A percentile compares a stretch with the other conserved stretches of the same genome.
phyloP scores from a whole-genome alignment of 306 rosid genomes.

The Cicer chorassanicum region DNA sequence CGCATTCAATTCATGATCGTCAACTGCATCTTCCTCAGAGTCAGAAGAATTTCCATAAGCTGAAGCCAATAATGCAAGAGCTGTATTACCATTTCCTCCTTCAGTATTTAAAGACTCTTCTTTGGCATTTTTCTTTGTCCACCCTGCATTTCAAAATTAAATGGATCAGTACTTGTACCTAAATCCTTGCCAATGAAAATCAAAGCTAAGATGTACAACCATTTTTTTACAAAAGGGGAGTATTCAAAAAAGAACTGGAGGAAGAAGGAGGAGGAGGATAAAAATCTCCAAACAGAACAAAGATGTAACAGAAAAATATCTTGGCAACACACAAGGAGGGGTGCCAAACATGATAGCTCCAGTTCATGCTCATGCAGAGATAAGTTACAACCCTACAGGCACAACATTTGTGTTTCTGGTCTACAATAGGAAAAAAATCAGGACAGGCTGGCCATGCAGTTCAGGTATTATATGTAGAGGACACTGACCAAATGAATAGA shows the following conservation, averaged over 20 bases:
- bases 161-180: slow-evolving; percentile 34
- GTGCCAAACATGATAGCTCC: not conserved
- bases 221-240: slow-evolving; percentile 28
- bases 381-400: slow-evolving; percentile 18
- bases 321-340: slow-evolving; percentile 7
- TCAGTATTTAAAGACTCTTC: slow-evolving; percentile 53
- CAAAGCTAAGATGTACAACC: slow-evolving; percentile 13
- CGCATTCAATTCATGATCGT: slow-evolving; percentile 49
- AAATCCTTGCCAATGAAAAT: slow-evolving; percentile 33
- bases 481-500: slow-evolving; percentile 27
- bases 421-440: slow-evolving; percentile 28
- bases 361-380: slow-evolving; percentile 35
- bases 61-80: slow-evolving; percentile 87
- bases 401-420: slow-evolving; percentile 9
- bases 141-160: slow-evolving; percentile 52
- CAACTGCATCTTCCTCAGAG: slow-evolving; percentile 74
- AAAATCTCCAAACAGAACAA: slow-evolving; percentile 31
- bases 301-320: slow-evolving; percentile 1
- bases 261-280: not conserved
- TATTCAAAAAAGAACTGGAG: not conserved
- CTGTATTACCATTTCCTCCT: slow-evolving; percentile 61
- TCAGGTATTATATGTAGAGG: slow-evolving; percentile 21
- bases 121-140: slow-evolving; percentile 50
- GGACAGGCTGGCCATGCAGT: slow-evolving; percentile 26
- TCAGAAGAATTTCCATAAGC: slow-evolving; percentile 91